phyloP scores from a whole-genome alignment of 257 asterid genomes.

The Solanum sitiens region DNA sequence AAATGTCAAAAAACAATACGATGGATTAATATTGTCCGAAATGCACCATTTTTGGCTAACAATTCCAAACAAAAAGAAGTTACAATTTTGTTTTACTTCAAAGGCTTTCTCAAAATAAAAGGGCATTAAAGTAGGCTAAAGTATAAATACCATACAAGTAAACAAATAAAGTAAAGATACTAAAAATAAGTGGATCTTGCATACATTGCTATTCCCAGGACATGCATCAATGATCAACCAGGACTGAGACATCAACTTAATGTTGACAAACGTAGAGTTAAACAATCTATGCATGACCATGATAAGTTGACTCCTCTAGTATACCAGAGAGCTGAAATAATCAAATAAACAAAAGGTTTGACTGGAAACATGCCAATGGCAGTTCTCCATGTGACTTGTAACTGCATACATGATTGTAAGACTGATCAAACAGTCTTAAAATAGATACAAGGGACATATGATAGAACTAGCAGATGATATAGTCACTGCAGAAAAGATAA shows the following conservation, averaged over 20 bases:
- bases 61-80: neutral
- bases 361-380: neutral
- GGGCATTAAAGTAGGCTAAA: neutral
- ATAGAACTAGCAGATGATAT: neutral
- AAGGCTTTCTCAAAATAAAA: neutral
- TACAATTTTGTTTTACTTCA: neutral
- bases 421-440: neutral
- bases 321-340: neutral
- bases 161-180: neutral
- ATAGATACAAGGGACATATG: neutral
- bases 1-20: slow-evolving; percentile 4
- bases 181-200: neutral
- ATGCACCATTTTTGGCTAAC: neutral
- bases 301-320: neutral
- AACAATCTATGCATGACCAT: neutral
- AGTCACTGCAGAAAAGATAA: neutral
- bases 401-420: neutral
- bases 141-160: neutral
- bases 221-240: neutral
- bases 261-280: neutral
- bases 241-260: neutral
- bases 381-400: neutral
- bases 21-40: neutral
- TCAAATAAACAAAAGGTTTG: neutral
- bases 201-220: neutral